These are phyloP conservation scores for Tetrahymena thermophila DNA, from an alignment of 73 alveolate genomes.

Conservation along the genomic window DNA sequence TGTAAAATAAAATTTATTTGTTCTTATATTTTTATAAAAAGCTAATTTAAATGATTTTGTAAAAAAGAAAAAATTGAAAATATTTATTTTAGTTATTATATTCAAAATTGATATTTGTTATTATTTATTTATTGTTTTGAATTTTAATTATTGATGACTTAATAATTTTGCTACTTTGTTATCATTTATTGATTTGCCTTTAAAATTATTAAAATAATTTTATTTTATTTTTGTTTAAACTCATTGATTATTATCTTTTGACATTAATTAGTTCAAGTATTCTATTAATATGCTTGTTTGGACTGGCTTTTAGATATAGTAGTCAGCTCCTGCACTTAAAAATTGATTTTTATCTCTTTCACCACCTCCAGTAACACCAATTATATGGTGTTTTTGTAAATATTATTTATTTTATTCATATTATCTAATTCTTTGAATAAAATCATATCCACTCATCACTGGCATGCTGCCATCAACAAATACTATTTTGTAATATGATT, in stretches of 20 bases:
- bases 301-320: neutral
- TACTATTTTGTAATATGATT: neutral
- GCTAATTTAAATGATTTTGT: neutral
- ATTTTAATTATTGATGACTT: too few relatives aligned
- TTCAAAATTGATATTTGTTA: neutral
- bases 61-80: neutral
- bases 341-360: neutral
- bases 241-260: neutral
- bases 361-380: neutral
- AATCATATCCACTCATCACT: neutral
- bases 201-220: too few relatives aligned
- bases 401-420: neutral
- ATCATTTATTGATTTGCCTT: too few relatives aligned
- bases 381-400: neutral
- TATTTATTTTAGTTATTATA: too few relatives aligned
- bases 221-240: neutral
- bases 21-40: too few relatives aligned
- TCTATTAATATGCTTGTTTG: neutral
- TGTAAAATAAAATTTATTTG: too few relatives aligned
- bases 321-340: neutral
- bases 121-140: too few relatives aligned
- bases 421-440: neutral
- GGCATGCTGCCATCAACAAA: neutral
- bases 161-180: too few relatives aligned
- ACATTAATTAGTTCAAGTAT: neutral